A percentile compares a stretch with the other conserved stretches of the same genome.
These are phyloP conservation scores for Hansenula sp. DNA, from an alignment of 1,139 yeast species.

Conservation along the genomic window DNA sequence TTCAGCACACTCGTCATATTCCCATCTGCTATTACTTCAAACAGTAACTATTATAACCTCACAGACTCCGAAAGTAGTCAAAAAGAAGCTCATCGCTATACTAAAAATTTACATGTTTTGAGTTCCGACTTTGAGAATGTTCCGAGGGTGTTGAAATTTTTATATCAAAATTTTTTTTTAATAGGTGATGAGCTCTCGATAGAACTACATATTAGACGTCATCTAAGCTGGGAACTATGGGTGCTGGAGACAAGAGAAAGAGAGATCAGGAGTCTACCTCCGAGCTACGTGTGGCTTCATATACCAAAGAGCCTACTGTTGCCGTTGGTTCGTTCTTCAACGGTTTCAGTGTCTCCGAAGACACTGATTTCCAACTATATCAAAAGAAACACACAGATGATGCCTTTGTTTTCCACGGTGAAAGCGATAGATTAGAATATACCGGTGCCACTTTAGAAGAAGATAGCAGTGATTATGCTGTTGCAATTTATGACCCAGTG, in stretches of 20 bases:
- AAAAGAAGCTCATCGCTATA: too few relatives aligned
- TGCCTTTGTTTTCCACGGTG: conserved; percentile 65
- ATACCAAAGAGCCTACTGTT: conserved; percentile 25
- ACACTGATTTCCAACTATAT: conserved; percentile 60
- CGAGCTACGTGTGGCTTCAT: conserved; percentile 16
- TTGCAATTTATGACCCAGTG: conserved; percentile 68
- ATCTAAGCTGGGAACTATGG: neutral
- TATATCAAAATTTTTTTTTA: neutral
- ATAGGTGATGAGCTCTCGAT: conserved; percentile 2
- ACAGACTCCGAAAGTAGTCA: too few relatives aligned
- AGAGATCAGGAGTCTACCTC: conserved; percentile 17
- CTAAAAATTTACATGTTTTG: too few relatives aligned
- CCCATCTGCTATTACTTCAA: neutral
- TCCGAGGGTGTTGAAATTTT: neutral
- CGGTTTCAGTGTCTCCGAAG: conserved; percentile 60
- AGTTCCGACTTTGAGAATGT: neutral
- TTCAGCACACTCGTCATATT: neutral
- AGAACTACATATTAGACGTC: neutral
- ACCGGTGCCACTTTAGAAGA: conserved; percentile 49
- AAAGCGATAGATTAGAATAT: conserved; percentile 66
- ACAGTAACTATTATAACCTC: too few relatives aligned
- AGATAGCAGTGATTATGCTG: conserved; percentile 42
- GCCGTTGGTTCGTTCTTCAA: conserved; percentile 58
- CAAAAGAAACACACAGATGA: conserved; percentile 42
- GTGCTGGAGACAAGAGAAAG: conserved; percentile 11